Conservation (phyloP, 2,329 filamentous ascomycete species). For the Ophiognomonia clavigignenti-juglandacearum region DNA sequence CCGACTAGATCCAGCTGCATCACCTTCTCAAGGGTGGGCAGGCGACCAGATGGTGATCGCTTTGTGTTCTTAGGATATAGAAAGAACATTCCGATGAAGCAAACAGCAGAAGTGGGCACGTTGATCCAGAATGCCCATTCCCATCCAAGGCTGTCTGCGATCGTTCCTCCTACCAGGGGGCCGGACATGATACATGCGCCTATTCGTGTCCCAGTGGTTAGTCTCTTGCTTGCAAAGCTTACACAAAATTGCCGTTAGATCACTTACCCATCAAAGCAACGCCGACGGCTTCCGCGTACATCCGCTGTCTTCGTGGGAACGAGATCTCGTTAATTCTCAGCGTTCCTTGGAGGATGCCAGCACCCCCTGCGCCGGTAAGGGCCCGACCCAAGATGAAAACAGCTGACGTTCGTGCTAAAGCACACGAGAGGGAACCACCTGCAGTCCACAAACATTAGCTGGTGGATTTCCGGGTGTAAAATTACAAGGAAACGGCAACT, state of each 20-base stretch:
- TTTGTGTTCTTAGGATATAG: conserved; percentile 9
- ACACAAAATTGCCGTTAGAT: not conserved
- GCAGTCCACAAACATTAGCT: not conserved
- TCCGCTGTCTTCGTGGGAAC: conserved; percentile 33
- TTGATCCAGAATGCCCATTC: conserved; percentile 22
- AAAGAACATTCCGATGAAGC: conserved; percentile 18
- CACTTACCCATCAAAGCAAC: conserved; percentile 15
- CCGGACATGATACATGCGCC: conserved; percentile 15
- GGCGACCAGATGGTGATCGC: not conserved
- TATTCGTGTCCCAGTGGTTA: not conserved
- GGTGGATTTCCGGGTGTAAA: not conserved
- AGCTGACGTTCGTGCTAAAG: conserved; percentile 7
- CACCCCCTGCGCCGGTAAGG: conserved; percentile 19
- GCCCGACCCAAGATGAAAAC: conserved; percentile 22
- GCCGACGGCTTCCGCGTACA: conserved; percentile 21
- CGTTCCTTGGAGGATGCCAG: conserved; percentile 22
- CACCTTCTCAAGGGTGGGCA: conserved; percentile 10
- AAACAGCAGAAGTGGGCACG: conserved; percentile 19
- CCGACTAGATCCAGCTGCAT: conserved; percentile 29
- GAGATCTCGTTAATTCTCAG: conserved; percentile 23
- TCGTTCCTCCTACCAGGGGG: conserved; percentile 16
- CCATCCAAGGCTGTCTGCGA: conserved; percentile 16
- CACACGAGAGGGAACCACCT: not conserved
- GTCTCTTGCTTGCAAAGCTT: not conserved
- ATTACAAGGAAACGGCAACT: not conserved